Conservation (phyloP, 164 flowering plant genomes). For the Chimonanthus salicifolius region DNA sequence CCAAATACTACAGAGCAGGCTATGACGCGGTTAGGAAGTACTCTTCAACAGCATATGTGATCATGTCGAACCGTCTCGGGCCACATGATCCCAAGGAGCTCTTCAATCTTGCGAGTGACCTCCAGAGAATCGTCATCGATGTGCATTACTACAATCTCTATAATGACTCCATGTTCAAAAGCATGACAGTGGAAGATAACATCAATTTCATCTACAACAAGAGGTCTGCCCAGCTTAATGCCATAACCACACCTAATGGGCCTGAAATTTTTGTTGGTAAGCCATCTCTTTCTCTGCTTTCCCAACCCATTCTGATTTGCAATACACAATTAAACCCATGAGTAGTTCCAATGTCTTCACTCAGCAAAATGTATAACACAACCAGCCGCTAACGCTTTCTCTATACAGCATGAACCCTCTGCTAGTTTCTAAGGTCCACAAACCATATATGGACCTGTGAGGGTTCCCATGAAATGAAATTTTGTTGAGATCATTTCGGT, state of each 20-base stretch:
- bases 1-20: slow-evolving; percentile 52
- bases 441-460: too few species aligned
- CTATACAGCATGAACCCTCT: too few species aligned
- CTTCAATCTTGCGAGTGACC: slow-evolving; percentile 41
- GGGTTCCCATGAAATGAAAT: too few species aligned
- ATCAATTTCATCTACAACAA: slow-evolving; percentile 46
- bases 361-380: too few species aligned
- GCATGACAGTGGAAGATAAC: slow-evolving; percentile 47
- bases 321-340: too few species aligned
- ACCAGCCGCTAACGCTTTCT: too few species aligned
- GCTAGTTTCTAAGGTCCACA: too few species aligned
- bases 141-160: slow-evolving; percentile 63
- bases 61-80: slow-evolving; percentile 30
- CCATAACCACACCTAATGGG: slow-evolving; percentile 41
- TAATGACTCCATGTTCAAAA: background rate
- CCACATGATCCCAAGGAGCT: slow-evolving; percentile 31
- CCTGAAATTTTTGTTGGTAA: slow-evolving; percentile 68
- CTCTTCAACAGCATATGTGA: slow-evolving; percentile 44
- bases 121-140: slow-evolving; percentile 42
- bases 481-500: too few species aligned
- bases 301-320: background rate
- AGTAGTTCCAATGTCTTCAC: too few species aligned
- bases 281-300: background rate
- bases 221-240: slow-evolving; percentile 31
- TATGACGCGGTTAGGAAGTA: slow-evolving; percentile 54